Conservation (phyloP, 2,329 filamentous ascomycete species). For the Aspergillus clavatus region DNA sequence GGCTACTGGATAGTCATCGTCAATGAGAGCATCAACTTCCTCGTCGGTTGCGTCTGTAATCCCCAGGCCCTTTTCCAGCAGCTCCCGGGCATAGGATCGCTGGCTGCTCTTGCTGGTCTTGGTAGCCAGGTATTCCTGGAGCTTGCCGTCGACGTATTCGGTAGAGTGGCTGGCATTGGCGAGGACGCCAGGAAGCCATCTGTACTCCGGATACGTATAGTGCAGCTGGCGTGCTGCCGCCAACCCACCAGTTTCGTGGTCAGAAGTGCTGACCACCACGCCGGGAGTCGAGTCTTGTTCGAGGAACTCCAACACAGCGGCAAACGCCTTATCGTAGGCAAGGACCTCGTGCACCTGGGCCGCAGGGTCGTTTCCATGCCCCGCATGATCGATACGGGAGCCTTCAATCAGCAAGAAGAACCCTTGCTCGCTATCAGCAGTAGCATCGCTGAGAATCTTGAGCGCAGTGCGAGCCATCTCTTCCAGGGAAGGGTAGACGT, state of each 20-base stretch:
- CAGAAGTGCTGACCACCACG: slow-evolving; percentile 82
- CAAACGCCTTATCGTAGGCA: slow-evolving; percentile 87
- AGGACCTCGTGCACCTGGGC: slow-evolving; percentile 87
- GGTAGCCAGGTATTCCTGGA: slow-evolving; percentile 55
- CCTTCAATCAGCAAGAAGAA: slow-evolving; percentile 99
- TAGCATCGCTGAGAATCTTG: slow-evolving; percentile 72
- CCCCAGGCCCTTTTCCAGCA: slow-evolving; percentile 68
- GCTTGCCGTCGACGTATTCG: slow-evolving; percentile 62
- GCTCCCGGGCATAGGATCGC: slow-evolving; percentile 60
- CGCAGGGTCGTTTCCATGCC: slow-evolving; percentile 76
- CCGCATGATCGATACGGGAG: slow-evolving; percentile 91
- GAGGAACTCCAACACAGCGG: slow-evolving; percentile 78
- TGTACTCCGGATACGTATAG: slow-evolving; percentile 60
- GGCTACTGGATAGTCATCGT: slow-evolving; percentile 51
- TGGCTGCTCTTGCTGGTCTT: slow-evolving; percentile 45
- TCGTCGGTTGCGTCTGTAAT: slow-evolving; percentile 66
- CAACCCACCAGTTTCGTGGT: slow-evolving; percentile 93
- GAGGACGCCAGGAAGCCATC: slow-evolving; percentile 79
- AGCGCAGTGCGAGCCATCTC: slow-evolving; percentile 88
- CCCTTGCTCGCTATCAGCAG: slow-evolving; percentile 76
- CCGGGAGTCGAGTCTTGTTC: slow-evolving; percentile 65
- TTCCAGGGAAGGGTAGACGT: slow-evolving; percentile 79
- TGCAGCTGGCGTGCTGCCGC: slow-evolving; percentile 69
- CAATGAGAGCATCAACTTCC: slow-evolving; percentile 65
- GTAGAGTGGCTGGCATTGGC: slow-evolving; percentile 72